Evolutionary conservation across 257 asterid species (phyloP).

Genomic region (Rubia yunnanensis): DNA sequence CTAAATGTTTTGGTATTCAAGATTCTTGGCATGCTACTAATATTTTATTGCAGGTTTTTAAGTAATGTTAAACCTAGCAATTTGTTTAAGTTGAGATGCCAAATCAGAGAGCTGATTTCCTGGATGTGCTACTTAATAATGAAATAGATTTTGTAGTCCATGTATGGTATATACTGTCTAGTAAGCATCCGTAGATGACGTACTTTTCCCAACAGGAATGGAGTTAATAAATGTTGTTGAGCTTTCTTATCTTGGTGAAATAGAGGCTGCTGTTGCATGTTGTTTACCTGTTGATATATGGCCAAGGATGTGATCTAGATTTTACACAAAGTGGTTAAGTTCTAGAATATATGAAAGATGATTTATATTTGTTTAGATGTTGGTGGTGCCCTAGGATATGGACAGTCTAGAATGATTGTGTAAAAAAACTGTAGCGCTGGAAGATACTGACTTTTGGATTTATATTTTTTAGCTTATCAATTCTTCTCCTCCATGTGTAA

Average conservation of each 20-base stretch:
- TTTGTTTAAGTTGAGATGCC: not conserved
- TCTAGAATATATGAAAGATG: not conserved
- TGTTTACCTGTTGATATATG: not conserved
- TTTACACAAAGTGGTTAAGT: not conserved
- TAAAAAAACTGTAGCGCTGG: not conserved
- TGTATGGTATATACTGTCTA: not conserved
- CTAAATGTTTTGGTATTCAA: not conserved
- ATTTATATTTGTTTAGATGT: not conserved
- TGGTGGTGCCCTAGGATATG: not conserved
- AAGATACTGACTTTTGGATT: not conserved
- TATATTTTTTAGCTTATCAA: not conserved
- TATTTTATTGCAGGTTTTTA: not conserved
- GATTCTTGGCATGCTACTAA: not conserved
- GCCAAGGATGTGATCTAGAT: not conserved
- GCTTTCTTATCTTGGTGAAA: not conserved
- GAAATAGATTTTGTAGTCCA: not conserved
- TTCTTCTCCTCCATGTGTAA: not conserved
- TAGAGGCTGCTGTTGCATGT: not conserved
- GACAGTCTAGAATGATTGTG: not conserved
- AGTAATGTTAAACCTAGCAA: not conserved
- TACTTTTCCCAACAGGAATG: not conserved
- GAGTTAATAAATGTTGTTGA: not conserved
- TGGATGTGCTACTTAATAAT: not conserved
- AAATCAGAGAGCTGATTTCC: not conserved
- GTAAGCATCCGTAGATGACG: not conserved